A percentile compares a stretch with the other conserved stretches of the same genome.
Conservation (phyloP, 768 basidiomycete genomes). For the Lactifluus hygrophoroides region DNA sequence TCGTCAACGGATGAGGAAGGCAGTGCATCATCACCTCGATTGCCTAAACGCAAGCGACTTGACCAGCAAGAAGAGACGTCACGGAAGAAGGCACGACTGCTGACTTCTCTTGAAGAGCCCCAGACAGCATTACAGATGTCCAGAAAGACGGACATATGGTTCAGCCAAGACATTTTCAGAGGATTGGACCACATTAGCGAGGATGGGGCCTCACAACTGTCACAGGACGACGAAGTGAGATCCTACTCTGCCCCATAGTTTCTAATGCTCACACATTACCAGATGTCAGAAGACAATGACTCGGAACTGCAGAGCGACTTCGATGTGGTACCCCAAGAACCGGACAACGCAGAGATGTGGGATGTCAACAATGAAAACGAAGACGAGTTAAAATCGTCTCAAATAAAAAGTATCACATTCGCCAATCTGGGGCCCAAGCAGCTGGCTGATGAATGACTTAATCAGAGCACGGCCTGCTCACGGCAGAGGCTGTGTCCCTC, state of each 20-base stretch:
- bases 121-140: slow-evolving; percentile 31
- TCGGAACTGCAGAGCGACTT: slow-evolving; percentile 52
- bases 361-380: slow-evolving; percentile 71
- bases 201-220: slow-evolving; percentile 17
- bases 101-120: slow-evolving; percentile 39
- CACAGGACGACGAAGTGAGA: slow-evolving; percentile 12
- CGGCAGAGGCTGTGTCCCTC: slow-evolving; percentile 84
- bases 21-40: slow-evolving; percentile 3
- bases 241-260: background rate
- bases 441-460: slow-evolving; percentile 2
- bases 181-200: slow-evolving; percentile 41
- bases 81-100: slow-evolving; percentile 45
- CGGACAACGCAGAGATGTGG: slow-evolving; percentile 58
- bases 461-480: slow-evolving; percentile 72
- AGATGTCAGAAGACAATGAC: slow-evolving; percentile 1
- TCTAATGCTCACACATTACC: background rate
- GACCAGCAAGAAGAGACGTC: slow-evolving; percentile 24
- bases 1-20: slow-evolving; percentile 49
- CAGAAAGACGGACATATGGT: slow-evolving; percentile 81
- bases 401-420: slow-evolving; percentile 52
- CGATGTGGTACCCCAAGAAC: slow-evolving; percentile 62
- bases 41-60: slow-evolving; percentile 36
- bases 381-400: slow-evolving; percentile 55
- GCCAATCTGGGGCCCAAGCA: background rate
- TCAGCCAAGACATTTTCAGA: slow-evolving; percentile 85